These are phyloP conservation scores for Endoconidiophora polonica DNA, from an alignment of 2,329 filamentous ascomycete species.

Conservation along the genomic window DNA sequence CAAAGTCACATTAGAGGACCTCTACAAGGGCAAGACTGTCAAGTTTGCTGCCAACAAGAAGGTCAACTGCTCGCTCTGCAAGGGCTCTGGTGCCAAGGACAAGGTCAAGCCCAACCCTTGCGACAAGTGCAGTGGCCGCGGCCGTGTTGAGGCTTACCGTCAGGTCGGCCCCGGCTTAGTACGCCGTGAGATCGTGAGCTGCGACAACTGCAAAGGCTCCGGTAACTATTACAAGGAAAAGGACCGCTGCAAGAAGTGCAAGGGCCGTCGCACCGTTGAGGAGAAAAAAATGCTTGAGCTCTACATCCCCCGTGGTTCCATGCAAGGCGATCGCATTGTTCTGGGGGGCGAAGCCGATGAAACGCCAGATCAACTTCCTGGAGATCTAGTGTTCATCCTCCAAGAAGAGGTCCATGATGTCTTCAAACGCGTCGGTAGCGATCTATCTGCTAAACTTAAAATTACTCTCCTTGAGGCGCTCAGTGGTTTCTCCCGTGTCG, in stretches of 20 bases:
- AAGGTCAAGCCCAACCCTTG: conserved; percentile 75
- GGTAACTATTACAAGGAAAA: conserved; percentile 86
- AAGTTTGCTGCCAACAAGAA: conserved; percentile 92
- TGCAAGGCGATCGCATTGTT: conserved; percentile 76
- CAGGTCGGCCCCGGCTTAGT: conserved; percentile 78
- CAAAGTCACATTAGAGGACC: conserved; percentile 76
- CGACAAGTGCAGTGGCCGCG: conserved; percentile 67
- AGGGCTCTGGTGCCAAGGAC: conserved; percentile 78
- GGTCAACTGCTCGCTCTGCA: conserved; percentile 72
- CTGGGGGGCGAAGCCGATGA: conserved; percentile 92
- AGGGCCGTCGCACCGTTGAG: conserved; percentile 71
- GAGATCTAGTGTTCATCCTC: conserved; percentile 83
- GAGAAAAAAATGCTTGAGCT: conserved; percentile 92
- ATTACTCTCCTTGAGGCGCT: conserved; percentile 73
- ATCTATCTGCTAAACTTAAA: conserved; percentile 66
- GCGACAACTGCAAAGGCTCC: conserved; percentile 69
- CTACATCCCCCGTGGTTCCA: conserved; percentile 78
- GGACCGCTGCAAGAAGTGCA: conserved; percentile 98
- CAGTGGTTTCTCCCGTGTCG: conserved; percentile 75
- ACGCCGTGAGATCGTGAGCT: conserved; percentile 62
- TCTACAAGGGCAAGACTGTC: conserved; percentile 97
- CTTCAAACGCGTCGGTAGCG: conserved; percentile 70
- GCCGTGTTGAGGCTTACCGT: conserved; percentile 58
- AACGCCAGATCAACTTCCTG: conserved; percentile 70
- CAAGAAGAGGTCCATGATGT: conserved; percentile 64